These are phyloP conservation scores for Blastomyces parvus DNA, from an alignment of 2,329 filamentous ascomycete genomes.

Conservation along the genomic window DNA sequence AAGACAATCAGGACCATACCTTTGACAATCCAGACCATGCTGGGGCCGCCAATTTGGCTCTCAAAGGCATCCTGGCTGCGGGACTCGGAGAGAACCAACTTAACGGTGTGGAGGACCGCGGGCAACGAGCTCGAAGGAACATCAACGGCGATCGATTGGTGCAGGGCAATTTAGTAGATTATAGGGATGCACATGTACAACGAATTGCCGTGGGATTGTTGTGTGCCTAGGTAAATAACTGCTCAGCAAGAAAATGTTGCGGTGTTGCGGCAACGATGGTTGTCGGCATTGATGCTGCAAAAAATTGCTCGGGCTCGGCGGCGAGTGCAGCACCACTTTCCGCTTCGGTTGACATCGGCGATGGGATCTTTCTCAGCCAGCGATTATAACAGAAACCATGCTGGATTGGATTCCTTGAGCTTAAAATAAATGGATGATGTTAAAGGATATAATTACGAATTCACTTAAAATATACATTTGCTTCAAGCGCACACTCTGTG, in stretches of 20 bases:
- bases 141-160: constrained; percentile 25
- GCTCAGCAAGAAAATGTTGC: too few species aligned
- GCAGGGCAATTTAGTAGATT: background rate
- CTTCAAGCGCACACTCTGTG: background rate
- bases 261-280: background rate
- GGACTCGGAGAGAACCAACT: constrained; percentile 39
- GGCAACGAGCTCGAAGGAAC: constrained; percentile 35
- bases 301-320: background rate
- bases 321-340: background rate
- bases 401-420: background rate
- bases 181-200: background rate
- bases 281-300: background rate
- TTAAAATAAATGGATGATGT: background rate
- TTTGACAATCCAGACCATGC: constrained; percentile 45
- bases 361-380: background rate
- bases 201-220: background rate
- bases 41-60: constrained; percentile 60
- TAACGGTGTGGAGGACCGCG: constrained; percentile 34
- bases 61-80: constrained; percentile 61
- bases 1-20: constrained; percentile 33
- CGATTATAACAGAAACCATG: background rate
- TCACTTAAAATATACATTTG: background rate
- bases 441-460: background rate
- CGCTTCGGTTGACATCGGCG: constrained; percentile 2
- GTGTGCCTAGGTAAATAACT: background rate